Base-by-base conservation (phyloP, 1,139 yeast genomes). In the Hemisphaericaspora xylofermentans region DNA sequence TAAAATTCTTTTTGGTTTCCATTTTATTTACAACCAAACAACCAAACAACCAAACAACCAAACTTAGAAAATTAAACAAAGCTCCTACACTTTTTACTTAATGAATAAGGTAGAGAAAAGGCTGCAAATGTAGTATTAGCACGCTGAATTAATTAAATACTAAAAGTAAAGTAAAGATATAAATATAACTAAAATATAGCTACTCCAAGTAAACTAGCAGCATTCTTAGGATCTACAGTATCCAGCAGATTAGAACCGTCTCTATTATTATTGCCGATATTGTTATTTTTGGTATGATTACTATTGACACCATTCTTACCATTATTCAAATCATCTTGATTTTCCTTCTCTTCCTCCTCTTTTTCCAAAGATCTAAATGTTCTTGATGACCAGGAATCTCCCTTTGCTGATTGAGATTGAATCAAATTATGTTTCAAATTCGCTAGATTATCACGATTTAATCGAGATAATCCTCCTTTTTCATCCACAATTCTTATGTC, bases 401-500 rank as follows among this genome's bases (percentile, higher is more conserved):
- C 89, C 15, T 65, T 54, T 12, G 66, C 47, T 47, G 71, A 50
- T 71, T 77, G 74, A 56, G 89, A 60, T 72, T 80, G 68, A 16
- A 56, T 53, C 42, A 73, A 58, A 43, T 72, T 72, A 49, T 73
- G 78, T 46, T 69, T 68, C 48, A 68, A 59, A 39, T 65, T 67
- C 14, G 78, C 68, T 40, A 79, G 67, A 34, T 77, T 71, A 48
- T 84, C 94, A 41, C 97, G 69, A 24, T 96, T 96, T 29, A 93
- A 69, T 45, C 97, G 68, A 18, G 95, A 79, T 28, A 93, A 74
- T 0, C 98, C 94, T 38, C 98, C 89, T 44, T 77, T 69, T 42
- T 80, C 75, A 66, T 91, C 95, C 29, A 84, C 87, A 31, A 84
- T 76, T 51, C 97, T 68, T 32, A 88, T 80, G 54, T 85, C 95